Percentiles rank a stretch among this genome's conserved stretches.
Conservation (phyloP, 192 early-diverging fungal genomes). For the Linnemannia hyalina region DNA sequence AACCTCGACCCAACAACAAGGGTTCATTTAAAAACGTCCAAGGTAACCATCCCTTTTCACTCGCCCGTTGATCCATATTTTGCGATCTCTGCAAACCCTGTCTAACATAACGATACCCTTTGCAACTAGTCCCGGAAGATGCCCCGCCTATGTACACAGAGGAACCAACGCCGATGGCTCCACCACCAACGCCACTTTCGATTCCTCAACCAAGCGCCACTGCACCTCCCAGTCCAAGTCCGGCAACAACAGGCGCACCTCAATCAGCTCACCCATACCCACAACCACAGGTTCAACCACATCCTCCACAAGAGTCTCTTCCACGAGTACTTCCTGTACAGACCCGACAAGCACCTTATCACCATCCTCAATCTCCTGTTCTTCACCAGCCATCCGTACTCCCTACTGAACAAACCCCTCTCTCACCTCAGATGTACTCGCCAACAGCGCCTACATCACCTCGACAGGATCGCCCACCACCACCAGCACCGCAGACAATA, state of each 20-base stretch:
- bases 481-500: background rate
- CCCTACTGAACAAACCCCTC: background rate
- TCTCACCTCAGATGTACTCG: background rate
- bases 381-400: background rate
- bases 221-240: background rate
- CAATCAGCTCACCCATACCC: background rate
- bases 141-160: constrained; percentile 35
- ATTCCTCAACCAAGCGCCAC: background rate
- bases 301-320: background rate
- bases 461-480: background rate
- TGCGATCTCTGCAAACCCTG: background rate
- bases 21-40: background rate
- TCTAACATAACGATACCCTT: background rate
- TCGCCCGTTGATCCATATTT: background rate
- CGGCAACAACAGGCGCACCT: background rate
- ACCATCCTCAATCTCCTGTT: background rate
- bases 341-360: background rate
- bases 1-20: background rate
- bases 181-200: background rate
- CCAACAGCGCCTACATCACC: background rate
- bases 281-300: background rate
- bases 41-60: background rate
- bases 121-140: constrained; percentile 3
- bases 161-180: background rate
- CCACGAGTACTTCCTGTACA: background rate